Base-by-base conservation (phyloP, 1,284 basidiomycete genomes). In the Microbotryomycetes sp. region DNA sequence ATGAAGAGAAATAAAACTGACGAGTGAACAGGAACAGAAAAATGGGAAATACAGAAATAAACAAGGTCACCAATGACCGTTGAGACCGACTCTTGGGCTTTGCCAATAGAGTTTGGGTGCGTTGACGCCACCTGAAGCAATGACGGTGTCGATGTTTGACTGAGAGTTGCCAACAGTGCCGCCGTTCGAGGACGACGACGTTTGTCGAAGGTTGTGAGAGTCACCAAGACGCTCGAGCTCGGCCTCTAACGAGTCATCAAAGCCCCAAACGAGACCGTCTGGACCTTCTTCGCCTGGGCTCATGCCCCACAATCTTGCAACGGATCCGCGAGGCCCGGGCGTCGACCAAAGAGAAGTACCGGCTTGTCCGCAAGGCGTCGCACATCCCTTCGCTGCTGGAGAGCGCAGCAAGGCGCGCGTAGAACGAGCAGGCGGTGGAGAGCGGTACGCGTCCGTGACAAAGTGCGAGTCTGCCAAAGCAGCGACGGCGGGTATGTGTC, bases 401-500 rank as follows among this genome's bases (percentile, higher is more conserved):
- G 35, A 41, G 11, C 35, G 35, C 9, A 41, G 35, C 35, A 41
- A 41, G 35, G 35, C 35, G 35, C 35, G 35, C 9, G 35, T 41
- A 9, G 35, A 41, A 18, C 35, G 35, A 41, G 29, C 46, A 15
- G 58, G 66, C 13, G 66, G 66, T 2, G 66, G 66, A 2, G 66
- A 65, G 18, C 66, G 61, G 57, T 65, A 68, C 5, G 66, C 61
- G 45, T 68, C 62, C 45, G 56, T 23, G 35, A 41, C 35, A 41
- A 54, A 58, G 29, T 53, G 52, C 6, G 50, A 49, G 45, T 65
- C 64, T 46, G 53, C 66, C 57, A 68, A 61, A 16, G 66, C 66
- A 45, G 65, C 65, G 57, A 68, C 61, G 16, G 66, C 56, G 6
- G 66, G 64, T 5, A 61, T 50, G 24, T 61, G 64, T 4, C 62